Evolutionary conservation across 2,329 filamentous ascomycete species (phyloP).

Genomic region (Thielaviopsis punctulata): DNA sequence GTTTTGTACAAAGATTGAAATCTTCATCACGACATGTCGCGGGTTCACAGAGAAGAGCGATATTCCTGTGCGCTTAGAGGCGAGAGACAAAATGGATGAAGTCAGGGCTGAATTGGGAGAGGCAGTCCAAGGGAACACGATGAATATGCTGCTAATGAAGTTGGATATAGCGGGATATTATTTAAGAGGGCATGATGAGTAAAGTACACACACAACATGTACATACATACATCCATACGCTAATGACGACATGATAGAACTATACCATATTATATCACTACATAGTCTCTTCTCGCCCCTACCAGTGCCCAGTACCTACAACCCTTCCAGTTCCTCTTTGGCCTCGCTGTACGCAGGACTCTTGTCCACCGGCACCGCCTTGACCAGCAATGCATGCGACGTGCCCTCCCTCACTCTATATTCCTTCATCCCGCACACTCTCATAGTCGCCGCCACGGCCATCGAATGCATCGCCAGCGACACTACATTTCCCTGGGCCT

Average conservation of each 20-base stretch:
- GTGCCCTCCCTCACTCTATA: slow-evolving; percentile 32
- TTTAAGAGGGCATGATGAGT: slow-evolving; percentile 14
- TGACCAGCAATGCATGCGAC: slow-evolving; percentile 39
- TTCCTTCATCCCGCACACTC: slow-evolving; percentile 26
- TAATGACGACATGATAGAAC: not conserved
- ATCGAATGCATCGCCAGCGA: slow-evolving; percentile 34
- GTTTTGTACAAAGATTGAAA: slow-evolving; percentile 54
- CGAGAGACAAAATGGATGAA: slow-evolving; percentile 17
- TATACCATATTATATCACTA: not conserved
- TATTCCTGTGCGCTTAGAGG: slow-evolving; percentile 21
- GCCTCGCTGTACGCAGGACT: slow-evolving; percentile 7
- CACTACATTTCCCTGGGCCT: slow-evolving; percentile 22
- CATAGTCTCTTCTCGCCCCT: not conserved
- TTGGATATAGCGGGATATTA: slow-evolving; percentile 60
- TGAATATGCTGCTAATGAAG: slow-evolving; percentile 50
- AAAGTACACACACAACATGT: not conserved
- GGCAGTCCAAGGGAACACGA: slow-evolving; percentile 35
- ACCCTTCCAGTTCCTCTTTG: not conserved
- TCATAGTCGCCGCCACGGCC: slow-evolving; percentile 26
- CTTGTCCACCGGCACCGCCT: slow-evolving; percentile 17
- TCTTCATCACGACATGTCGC: slow-evolving; percentile 58
- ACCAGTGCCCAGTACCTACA: not conserved
- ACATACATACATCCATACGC: not conserved
- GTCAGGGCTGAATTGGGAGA: slow-evolving; percentile 22
- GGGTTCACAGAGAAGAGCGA: slow-evolving; percentile 48